A percentile compares a stretch with the other conserved stretches of the same genome.
Evolutionary conservation across 257 asterid species (phyloP).

Genomic region (Fraxinus pennsylvanica): DNA sequence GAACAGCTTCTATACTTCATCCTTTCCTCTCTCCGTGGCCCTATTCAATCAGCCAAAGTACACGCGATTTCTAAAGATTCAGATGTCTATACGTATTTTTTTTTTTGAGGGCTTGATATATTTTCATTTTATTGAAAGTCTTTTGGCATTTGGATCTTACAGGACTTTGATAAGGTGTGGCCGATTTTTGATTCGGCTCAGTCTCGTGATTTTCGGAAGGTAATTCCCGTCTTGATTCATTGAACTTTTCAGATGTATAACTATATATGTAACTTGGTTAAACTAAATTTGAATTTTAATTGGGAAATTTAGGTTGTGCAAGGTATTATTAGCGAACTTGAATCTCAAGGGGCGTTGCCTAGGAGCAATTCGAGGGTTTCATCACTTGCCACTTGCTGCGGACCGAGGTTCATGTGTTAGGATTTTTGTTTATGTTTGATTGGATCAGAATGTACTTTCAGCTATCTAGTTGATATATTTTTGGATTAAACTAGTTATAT

Average conservation of each 20-base stretch:
- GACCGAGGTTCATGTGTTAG: slow-evolving; percentile 58
- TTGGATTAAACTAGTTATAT: background rate
- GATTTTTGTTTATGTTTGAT: background rate
- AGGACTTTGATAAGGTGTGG: slow-evolving; percentile 99
- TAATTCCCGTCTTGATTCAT: slow-evolving; percentile 22
- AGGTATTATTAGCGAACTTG: slow-evolving; percentile 96
- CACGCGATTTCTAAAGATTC: background rate
- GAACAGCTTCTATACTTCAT: slow-evolving; percentile 96
- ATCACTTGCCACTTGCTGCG: slow-evolving; percentile 98
- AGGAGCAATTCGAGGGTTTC: slow-evolving; percentile 99
- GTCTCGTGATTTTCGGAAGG: slow-evolving; percentile 99
- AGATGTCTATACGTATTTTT: background rate
- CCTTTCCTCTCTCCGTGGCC: slow-evolving; percentile 91
- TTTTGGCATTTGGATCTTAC: slow-evolving; percentile 34
- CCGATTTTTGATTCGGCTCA: slow-evolving; percentile 99
- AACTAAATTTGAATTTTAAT: slow-evolving; percentile 2
- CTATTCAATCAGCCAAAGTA: slow-evolving; percentile 92
- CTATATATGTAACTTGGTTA: slow-evolving; percentile 9
- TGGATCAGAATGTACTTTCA: slow-evolving; percentile 5
- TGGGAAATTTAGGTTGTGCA: slow-evolving; percentile 74
- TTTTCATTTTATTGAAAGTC: background rate
- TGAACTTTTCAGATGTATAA: slow-evolving; percentile 10
- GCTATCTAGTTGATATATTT: slow-evolving; percentile 14
- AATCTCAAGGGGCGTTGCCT: slow-evolving; percentile 97
- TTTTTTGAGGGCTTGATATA: background rate